Evolutionary conservation across 163 green algal genomes (phyloP).

Genomic region (Scenedesmus sp.): DNA sequence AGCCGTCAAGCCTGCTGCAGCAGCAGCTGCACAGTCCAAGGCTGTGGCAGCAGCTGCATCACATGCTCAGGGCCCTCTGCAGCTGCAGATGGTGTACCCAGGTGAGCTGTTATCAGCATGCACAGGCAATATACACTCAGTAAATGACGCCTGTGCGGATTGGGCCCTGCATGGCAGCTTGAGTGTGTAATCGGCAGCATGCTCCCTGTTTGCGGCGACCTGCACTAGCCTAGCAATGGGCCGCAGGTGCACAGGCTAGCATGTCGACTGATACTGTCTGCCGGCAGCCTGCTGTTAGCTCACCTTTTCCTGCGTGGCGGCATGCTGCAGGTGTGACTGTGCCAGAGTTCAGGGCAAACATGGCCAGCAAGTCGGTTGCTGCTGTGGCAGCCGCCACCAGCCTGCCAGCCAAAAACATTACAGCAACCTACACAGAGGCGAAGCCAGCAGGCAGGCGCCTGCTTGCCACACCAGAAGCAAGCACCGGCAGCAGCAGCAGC

Average conservation of each 20-base stretch:
- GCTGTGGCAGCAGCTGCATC: not conserved
- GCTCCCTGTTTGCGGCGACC: too few relatives aligned
- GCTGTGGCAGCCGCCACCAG: not conserved
- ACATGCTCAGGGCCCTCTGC: not conserved
- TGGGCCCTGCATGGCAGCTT: too few relatives aligned
- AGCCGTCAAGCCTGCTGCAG: not conserved
- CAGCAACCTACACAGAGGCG: not conserved
- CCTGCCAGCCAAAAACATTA: not conserved
- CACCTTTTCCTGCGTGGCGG: too few relatives aligned
- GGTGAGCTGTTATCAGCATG: not conserved
- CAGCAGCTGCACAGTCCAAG: not conserved
- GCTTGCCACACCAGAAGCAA: not conserved
- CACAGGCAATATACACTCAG: too few relatives aligned
- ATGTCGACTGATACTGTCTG: too few relatives aligned
- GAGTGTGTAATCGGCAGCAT: too few relatives aligned
- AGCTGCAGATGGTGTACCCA: not conserved
- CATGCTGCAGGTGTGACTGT: not conserved
- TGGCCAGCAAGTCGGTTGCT: not conserved
- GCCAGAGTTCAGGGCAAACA: not conserved
- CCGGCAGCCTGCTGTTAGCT: too few relatives aligned
- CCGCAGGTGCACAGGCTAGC: too few relatives aligned
- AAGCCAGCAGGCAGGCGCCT: not conserved
- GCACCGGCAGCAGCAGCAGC: constrained; percentile 22
- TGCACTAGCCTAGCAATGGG: too few relatives aligned
- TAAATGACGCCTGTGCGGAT: not conserved